These are phyloP conservation scores for Coemansia sp. DNA, from an alignment of 192 early-diverging fungal genomes.

Conservation along the genomic window DNA sequence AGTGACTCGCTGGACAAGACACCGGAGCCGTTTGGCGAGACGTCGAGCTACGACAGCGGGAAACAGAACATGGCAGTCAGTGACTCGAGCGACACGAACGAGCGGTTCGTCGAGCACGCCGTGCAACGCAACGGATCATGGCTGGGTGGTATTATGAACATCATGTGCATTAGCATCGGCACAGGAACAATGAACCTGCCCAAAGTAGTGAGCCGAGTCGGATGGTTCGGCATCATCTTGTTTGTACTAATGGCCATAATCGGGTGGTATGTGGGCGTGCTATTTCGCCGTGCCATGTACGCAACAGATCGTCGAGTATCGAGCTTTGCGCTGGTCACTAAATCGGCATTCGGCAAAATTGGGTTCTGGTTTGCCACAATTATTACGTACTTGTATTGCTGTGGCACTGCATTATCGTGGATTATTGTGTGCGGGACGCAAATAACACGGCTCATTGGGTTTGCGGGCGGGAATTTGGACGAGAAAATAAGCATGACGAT, in stretches of 20 bases:
- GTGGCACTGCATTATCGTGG: constrained; percentile 70
- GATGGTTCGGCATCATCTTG: constrained; percentile 76
- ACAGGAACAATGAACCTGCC: constrained; percentile 82
- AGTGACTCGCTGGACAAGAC: too few species aligned
- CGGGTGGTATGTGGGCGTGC: constrained; percentile 71
- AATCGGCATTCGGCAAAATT: constrained; percentile 64
- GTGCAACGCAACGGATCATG: constrained; percentile 55
- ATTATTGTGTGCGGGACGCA: constrained; percentile 78
- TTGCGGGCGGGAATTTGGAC: constrained; percentile 42
- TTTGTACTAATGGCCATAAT: constrained; percentile 69
- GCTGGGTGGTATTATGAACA: constrained; percentile 61
- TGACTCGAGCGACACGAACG: neutral
- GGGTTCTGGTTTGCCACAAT: constrained; percentile 63
- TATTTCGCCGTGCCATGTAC: constrained; percentile 74
- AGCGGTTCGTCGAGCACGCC: constrained; percentile 33
- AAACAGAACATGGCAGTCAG: neutral
- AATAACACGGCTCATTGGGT: constrained; percentile 58
- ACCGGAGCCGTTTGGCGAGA: neutral
- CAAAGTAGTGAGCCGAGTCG: constrained; percentile 67
- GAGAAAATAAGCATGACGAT: constrained; percentile 67
- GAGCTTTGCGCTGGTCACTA: constrained; percentile 65
- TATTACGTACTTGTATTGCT: constrained; percentile 59
- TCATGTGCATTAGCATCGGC: constrained; percentile 76
- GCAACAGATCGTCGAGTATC: constrained; percentile 59
- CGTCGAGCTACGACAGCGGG: neutral